Percentiles rank a stretch among this genome's conserved stretches.
phyloP scores from a whole-genome alignment of 345 rosid genomes.

The Brassica napus region Da-Ae NC_063437.1:21123501-21124000 shows the following conservation, averaged over 20 bases:
- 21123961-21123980: not conserved
- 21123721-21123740: not conserved
- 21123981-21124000: not conserved
- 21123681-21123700: not conserved
- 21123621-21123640: conserved; percentile 10
- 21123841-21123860: not conserved
- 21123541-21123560: conserved; percentile 77
- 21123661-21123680: not conserved
- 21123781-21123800: not conserved
- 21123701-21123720: not conserved
- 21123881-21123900: not conserved
- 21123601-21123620: conserved; percentile 21
- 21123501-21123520: conserved; percentile 32
- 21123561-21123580: conserved; percentile 42
- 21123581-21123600: conserved; percentile 10
- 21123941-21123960: not conserved
- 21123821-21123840: not conserved
- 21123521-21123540: conserved; percentile 82
- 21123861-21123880: not conserved
- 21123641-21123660: conserved; percentile 13
- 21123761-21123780: not conserved
- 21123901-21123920: not conserved
- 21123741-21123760: not conserved
- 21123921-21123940: not conserved
- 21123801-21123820: not conserved